Evolutionary conservation across 768 basidiomycete species (phyloP), one percentile per base, ranked within the genome.

Genomic region (Agrocybe praecox): DNA sequence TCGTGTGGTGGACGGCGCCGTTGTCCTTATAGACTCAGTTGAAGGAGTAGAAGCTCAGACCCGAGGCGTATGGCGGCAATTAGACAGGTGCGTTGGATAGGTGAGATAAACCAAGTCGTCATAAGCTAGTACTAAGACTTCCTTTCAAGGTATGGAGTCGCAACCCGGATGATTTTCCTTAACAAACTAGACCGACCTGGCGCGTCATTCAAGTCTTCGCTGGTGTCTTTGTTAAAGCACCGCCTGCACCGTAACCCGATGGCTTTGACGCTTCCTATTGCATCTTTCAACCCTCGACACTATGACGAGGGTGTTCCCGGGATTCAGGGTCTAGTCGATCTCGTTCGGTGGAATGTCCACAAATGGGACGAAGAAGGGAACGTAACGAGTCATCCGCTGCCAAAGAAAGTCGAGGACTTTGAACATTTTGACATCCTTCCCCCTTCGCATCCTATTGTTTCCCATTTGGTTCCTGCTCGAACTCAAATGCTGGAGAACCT

Each of bases 41-140:
- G 93, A 95, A 72, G 93, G 93, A 7, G 93, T 95, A 6, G 93
- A 95, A 70, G 85, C 91, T 11, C 93, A 96, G 67, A 96, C 94
- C 0, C 88, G 86, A 69, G 91, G 90, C 42, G 94, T 96, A 45
- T 95, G 94, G 94, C 76, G 74, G 52, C 93, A 96, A 69, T 71
- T 95, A 62, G 88, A 94, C 70, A 85, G 90, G 94, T 94, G 67
- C 65, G 72, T 72, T 29, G 49, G 61, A 56, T 47, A 76, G 71
- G 70, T 77, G 67, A 75, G 69, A 67, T 40, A 3, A 44, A 34
- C 34, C 22, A 17, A 49, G 44, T 19, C 14, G 34, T 11, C 32
- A 6, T 21, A 22, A 14, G 15, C 29, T 44, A 11, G 14, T 50
- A 33, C 59, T 44, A 50, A 43, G 53, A 19, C 6, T 50, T 21